phyloP scores from a whole-genome alignment of 2,329 filamentous ascomycete species.

The Calonectria fujianensis region DNA sequence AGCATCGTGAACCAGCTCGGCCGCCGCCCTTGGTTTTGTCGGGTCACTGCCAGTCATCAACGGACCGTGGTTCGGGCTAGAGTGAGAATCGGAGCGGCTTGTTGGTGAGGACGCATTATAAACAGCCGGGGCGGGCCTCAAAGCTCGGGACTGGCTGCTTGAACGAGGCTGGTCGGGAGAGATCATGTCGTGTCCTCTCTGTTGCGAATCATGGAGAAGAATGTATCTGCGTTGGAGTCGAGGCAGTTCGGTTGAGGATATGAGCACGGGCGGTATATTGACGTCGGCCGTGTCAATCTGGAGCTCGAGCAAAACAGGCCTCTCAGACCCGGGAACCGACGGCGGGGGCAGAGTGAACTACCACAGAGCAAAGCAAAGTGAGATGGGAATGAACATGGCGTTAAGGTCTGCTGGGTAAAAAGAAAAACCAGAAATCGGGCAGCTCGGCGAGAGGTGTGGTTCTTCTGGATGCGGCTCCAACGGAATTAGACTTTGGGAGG shows the following conservation, averaged over 20 bases:
- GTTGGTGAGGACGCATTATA: constrained; percentile 50
- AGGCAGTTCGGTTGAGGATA: background rate
- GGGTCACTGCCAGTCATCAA: constrained; percentile 39
- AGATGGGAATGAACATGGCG: constrained; percentile 51
- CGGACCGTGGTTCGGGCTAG: constrained; percentile 44
- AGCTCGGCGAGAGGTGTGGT: constrained; percentile 48
- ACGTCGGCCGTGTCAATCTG: background rate
- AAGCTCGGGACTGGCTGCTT: constrained; percentile 56
- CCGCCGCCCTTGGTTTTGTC: constrained; percentile 46
- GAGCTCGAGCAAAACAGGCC: constrained; percentile 28
- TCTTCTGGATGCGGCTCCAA: constrained; percentile 50
- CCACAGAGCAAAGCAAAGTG: constrained; percentile 36
- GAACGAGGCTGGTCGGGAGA: constrained; percentile 56
- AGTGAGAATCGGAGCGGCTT: constrained; percentile 43
- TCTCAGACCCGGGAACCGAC: constrained; percentile 17
- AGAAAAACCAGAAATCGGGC: constrained; percentile 35
- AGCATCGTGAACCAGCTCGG: constrained; percentile 45
- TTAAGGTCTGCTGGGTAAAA: constrained; percentile 44
- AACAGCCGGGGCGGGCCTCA: constrained; percentile 48
- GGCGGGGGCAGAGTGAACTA: constrained; percentile 23
- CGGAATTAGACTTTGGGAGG: constrained; percentile 48
- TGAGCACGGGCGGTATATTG: constrained; percentile 7
- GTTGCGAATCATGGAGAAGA: constrained; percentile 53
- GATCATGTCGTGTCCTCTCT: constrained; percentile 57
- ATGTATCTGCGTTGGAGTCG: constrained; percentile 24